Evolutionary conservation across 108 stramenopile genomes (phyloP), one percentile per base, ranked within the genome.

Genomic region (Poteriospumella lacustris): DNA sequence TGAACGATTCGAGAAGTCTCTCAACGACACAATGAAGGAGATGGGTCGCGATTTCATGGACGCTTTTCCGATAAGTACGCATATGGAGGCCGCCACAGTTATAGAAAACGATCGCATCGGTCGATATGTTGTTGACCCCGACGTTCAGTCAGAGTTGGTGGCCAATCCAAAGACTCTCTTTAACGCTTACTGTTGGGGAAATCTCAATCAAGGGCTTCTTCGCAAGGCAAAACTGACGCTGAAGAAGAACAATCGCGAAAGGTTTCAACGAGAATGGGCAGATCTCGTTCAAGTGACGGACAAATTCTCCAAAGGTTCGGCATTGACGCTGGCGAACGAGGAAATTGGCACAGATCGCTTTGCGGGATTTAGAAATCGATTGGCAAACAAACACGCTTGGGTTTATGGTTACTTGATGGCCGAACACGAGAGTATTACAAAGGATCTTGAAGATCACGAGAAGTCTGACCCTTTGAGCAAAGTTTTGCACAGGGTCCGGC

Each of bases 311-410:
- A 64, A 64, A 64, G 60, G 60, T 34, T 31, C 29, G 28, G 60
- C 60, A 12, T 24, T 64, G 24, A n/a, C n/a, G n/a, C 31, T 64
- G 15, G 31, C 31, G 15, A 64, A 64, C 24, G 31, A 64, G 28
- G 60, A 64, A 64, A 5, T 5, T 34, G n/a, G n/a, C n/a, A n/a
- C n/a, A n/a, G 70, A 73, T 42, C 43, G 70, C 33, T 73, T 73
- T 42, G 70, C 15, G 36, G 70, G 70, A 29, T 73, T 73, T 73
- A 3, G 70, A 34, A 38, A 5, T 56, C 70, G 70, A 5, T 38
- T 73, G 41, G 38, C 31, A 24, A 42, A 36, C 26, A 73, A 56
- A 42, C 36, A 33, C 41, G 38, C 40, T 38, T 73, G 38, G 5
- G 5, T 73, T 15, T 73, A 52, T 19, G 70, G 40, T 24, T 42